phyloP scores from a whole-genome alignment of 345 rosid genomes.

The Mercurialis annua region DNA sequence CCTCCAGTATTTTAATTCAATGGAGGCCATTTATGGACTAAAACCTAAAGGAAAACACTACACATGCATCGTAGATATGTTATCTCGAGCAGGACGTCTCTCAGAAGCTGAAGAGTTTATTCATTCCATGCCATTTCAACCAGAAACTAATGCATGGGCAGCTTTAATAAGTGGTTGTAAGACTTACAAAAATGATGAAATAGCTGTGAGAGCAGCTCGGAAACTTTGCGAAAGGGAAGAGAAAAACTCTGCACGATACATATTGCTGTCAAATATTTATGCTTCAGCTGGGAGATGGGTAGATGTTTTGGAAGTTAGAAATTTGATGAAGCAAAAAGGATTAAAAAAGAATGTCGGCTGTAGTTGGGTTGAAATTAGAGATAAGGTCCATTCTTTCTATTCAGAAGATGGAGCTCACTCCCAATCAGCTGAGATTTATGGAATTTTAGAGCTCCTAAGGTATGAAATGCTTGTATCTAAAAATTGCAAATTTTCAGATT shows the following conservation, averaged over 20 bases:
- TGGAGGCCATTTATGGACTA: constrained; percentile 40
- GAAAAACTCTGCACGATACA: constrained; percentile 37
- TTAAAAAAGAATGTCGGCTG: constrained; percentile 48
- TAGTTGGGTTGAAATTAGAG: constrained; percentile 58
- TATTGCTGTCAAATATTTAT: constrained; percentile 54
- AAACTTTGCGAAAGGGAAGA: constrained; percentile 39
- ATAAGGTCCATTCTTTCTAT: constrained; percentile 37
- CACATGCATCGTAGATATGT: constrained; percentile 56
- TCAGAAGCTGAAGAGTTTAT: constrained; percentile 54
- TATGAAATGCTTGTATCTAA: constrained; percentile 32
- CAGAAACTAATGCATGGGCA: constrained; percentile 43
- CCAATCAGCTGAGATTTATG: constrained; percentile 33
- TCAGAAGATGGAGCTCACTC: constrained; percentile 39
- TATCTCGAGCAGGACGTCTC: constrained; percentile 53
- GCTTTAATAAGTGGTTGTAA: constrained; percentile 56
- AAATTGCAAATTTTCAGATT: not conserved
- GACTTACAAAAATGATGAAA: constrained; percentile 38
- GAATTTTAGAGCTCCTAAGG: constrained; percentile 39
- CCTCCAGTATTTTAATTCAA: constrained; percentile 35
- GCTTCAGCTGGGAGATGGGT: constrained; percentile 58
- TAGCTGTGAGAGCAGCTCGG: constrained; percentile 43
- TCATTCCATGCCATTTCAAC: constrained; percentile 45
- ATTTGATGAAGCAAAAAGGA: constrained; percentile 48
- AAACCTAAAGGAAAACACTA: constrained; percentile 45
- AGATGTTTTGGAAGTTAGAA: constrained; percentile 44